Conservation (phyloP, 2,329 filamentous ascomycete genomes). For the Tricladium varicosporioides region DNA sequence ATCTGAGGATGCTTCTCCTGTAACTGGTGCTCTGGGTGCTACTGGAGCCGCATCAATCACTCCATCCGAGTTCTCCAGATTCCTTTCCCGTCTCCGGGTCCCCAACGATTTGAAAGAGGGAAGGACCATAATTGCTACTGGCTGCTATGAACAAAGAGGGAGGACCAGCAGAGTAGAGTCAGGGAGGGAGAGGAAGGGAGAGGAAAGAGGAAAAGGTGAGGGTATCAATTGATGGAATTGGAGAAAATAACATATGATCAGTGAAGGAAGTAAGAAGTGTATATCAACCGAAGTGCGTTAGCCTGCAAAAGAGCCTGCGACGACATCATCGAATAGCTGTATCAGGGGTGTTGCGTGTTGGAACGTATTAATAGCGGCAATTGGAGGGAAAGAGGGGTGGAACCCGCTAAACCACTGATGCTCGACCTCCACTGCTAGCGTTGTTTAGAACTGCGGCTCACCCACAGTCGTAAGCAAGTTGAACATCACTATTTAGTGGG, state of each 20-base stretch:
- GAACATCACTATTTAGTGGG: no score
- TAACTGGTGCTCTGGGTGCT: no score
- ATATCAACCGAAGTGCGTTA: constrained; percentile 11
- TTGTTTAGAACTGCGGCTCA: background rate
- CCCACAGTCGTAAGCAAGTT: no score
- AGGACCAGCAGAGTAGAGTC: no score
- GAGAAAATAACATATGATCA: background rate
- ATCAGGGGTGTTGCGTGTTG: constrained; percentile 13
- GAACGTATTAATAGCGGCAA: background rate
- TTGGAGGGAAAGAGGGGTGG: background rate
- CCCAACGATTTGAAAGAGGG: constrained; percentile 32
- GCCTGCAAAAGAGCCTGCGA: background rate
- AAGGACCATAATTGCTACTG: constrained; percentile 26
- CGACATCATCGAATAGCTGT: constrained; percentile 16
- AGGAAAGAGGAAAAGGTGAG: background rate
- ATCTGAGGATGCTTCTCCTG: constrained; percentile 16
- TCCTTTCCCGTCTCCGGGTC: constrained; percentile 18
- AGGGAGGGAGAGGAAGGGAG: no score
- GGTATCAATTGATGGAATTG: background rate
- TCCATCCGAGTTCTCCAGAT: constrained; percentile 11
- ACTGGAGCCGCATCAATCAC: background rate
- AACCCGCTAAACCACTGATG: constrained; percentile 13
- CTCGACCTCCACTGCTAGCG: constrained; percentile 5
- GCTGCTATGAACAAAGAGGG: no score
- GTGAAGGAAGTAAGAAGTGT: constrained; percentile 8